phyloP scores from a whole-genome alignment of 208 protist genomes.

The Angomonas ambiguus region DNA sequence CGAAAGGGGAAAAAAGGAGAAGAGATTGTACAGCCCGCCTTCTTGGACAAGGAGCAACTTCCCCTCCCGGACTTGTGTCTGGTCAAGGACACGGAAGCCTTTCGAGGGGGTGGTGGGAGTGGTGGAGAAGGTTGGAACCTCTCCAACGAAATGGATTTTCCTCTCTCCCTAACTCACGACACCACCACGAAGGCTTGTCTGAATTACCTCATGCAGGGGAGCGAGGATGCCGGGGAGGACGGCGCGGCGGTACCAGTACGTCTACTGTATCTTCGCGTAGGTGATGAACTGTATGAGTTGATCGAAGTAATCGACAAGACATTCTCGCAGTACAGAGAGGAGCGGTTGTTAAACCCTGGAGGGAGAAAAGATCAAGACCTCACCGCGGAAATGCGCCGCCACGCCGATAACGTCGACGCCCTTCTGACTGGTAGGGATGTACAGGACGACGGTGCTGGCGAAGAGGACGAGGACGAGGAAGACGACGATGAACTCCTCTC shows the following conservation, averaged over 20 bases:
- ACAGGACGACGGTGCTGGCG: slow-evolving; percentile 3
- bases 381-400: not conserved
- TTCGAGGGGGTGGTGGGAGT: not conserved
- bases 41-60: not conserved
- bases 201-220: slow-evolving; percentile 12
- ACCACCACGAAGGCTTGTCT: not conserved
- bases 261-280: slow-evolving; percentile 58
- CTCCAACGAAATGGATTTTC: not conserved
- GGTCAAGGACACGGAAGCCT: not conserved
- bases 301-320: slow-evolving; percentile 57
- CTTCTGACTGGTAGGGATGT: not conserved
- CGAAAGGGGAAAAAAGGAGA: not conserved
- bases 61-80: not conserved
- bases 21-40: not conserved
- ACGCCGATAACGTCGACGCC: not conserved
- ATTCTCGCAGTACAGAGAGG: slow-evolving; percentile 67
- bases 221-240: slow-evolving; percentile 10
- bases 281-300: slow-evolving; percentile 61
- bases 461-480: not conserved
- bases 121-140: not conserved
- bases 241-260: slow-evolving; percentile 41
- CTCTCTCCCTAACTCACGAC: not conserved
- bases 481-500: slow-evolving; percentile 6
- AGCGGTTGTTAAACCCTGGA: slow-evolving; percentile 14
- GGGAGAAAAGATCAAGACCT: not conserved